A percentile compares a stretch with the other conserved stretches of the same genome.
Evolutionary conservation across 768 basidiomycete species (phyloP).

Genomic region (Neoboletus magnificus): DNA sequence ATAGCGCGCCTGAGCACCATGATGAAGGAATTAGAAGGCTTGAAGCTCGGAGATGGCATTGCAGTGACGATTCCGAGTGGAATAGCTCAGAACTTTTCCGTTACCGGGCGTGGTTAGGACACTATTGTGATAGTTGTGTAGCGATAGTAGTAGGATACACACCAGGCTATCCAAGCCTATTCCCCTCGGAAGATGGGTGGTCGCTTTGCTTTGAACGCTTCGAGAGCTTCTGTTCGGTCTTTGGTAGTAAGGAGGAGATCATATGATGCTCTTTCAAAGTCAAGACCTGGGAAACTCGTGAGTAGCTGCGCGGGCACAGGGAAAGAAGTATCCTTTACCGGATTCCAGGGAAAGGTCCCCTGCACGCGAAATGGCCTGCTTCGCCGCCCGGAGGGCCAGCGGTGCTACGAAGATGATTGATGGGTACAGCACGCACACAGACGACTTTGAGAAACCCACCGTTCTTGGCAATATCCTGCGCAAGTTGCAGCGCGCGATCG

Average conservation of each 20-base stretch:
- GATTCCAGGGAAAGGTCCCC: slow-evolving; percentile 76
- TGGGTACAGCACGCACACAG: background rate
- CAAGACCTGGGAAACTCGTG: slow-evolving; percentile 54
- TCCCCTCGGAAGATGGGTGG: slow-evolving; percentile 77
- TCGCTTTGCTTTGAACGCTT: slow-evolving; percentile 85
- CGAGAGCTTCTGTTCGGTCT: slow-evolving; percentile 80
- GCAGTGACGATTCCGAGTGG: slow-evolving; percentile 57
- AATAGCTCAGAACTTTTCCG: slow-evolving; percentile 53
- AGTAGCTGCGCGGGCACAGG: background rate
- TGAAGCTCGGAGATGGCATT: slow-evolving; percentile 58
- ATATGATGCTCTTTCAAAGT: slow-evolving; percentile 85
- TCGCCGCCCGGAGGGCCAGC: slow-evolving; percentile 82
- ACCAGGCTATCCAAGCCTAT: slow-evolving; percentile 32
- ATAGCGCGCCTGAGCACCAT: slow-evolving; percentile 75
- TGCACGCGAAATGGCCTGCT: slow-evolving; percentile 78
- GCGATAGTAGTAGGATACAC: slow-evolving; percentile 1
- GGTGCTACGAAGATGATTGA: slow-evolving; percentile 52
- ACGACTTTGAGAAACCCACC: slow-evolving; percentile 40
- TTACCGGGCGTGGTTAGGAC: slow-evolving; percentile 44
- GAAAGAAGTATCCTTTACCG: slow-evolving; percentile 36
- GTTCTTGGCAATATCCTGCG: slow-evolving; percentile 60
- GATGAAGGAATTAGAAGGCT: slow-evolving; percentile 82
- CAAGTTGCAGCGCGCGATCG: slow-evolving; percentile 69
- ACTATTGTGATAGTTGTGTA: background rate
- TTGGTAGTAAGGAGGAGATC: slow-evolving; percentile 69